Base-by-base conservation (phyloP, 352 stramenopile species). In the Phytophthora rubi region DNA sequence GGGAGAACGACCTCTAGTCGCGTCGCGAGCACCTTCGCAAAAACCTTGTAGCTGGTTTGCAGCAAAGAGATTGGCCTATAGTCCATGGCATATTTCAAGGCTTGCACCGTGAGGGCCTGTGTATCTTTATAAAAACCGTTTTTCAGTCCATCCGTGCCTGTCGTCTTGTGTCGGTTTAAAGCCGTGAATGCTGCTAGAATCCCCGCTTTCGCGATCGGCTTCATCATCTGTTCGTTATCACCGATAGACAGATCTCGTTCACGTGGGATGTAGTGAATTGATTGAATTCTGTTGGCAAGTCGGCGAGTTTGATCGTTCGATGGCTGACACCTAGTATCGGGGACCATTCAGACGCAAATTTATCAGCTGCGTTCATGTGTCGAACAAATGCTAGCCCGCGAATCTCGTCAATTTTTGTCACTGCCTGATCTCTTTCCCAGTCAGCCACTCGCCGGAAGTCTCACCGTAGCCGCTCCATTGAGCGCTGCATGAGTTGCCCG, bases 381-480 rank as follows among this genome's bases (percentile, higher is more conserved):
- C 35, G 35, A 42, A 30, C 26, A 30, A 30, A 30, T 30, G 26
- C 26, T 30, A 6, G 3, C 12, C 53, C 53, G 18, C 35, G 6
- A 9, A 51, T 15, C 4, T 37, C n/a, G 8, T 37, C 3, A 23
- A 52, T 32, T 3, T 45, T 37, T 21, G 55, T 39, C 4, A 62
- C 6, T 8, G 37, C 53, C 53, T 62, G 55, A 37, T 42, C 37
- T 13, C 13, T 8, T 37, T 62, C 55, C 55, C 55, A 62, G 23
- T 62, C n/a, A 10, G 37, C 53, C 30, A 62, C 13, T 21, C 55
- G n/a, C 13, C 53, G 39, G 13, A 53, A 53, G 4, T 39, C 2
- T 37, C 55, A 53, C 7, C 55, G 3, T 4, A 62, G 6, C 16
- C 15, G 13, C 8, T 62, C 39, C 2, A 23, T 42, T 1, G 35